Evolutionary conservation across 202 grass and related monocot genomes (phyloP).

Genomic region (Setaria italica): DNA sequence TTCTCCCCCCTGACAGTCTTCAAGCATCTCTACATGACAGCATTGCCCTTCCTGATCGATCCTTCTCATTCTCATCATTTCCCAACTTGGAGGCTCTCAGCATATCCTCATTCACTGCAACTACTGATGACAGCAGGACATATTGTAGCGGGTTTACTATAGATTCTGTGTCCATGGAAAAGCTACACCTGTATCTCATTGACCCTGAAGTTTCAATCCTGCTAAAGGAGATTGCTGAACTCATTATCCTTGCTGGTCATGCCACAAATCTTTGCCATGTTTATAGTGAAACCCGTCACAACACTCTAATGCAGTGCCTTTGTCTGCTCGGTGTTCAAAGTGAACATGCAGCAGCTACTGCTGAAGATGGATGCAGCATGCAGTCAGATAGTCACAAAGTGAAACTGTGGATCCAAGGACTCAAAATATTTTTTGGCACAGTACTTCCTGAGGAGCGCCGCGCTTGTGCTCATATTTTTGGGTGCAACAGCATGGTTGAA

Average conservation of each 20-base stretch:
- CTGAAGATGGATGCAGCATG: not conserved
- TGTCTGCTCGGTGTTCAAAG: slow-evolving; percentile 1
- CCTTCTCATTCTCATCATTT: slow-evolving; percentile 15
- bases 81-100: slow-evolving; percentile 16
- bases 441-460: slow-evolving; percentile 24
- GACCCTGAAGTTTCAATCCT: slow-evolving; percentile 31
- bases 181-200: slow-evolving; percentile 35
- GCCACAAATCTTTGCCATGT: not conserved
- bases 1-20: not conserved
- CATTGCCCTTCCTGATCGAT: not conserved
- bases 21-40: not conserved
- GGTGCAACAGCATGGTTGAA: not conserved
- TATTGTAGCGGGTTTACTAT: not conserved
- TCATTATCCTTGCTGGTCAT: slow-evolving; percentile 22
- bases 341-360: not conserved
- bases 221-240: slow-evolving; percentile 30
- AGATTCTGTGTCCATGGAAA: slow-evolving; percentile 1
- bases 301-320: slow-evolving; percentile 27
- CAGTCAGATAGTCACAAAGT: not conserved
- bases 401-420: slow-evolving; percentile 33
- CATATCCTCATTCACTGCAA: slow-evolving; percentile 12
- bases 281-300: slow-evolving; percentile 28
- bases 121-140: not conserved
- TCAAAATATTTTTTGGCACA: slow-evolving; percentile 9
- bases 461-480: slow-evolving; percentile 7